Conservation (phyloP, 2,329 filamentous ascomycete genomes). For the Monosporascus sp. region DNA sequence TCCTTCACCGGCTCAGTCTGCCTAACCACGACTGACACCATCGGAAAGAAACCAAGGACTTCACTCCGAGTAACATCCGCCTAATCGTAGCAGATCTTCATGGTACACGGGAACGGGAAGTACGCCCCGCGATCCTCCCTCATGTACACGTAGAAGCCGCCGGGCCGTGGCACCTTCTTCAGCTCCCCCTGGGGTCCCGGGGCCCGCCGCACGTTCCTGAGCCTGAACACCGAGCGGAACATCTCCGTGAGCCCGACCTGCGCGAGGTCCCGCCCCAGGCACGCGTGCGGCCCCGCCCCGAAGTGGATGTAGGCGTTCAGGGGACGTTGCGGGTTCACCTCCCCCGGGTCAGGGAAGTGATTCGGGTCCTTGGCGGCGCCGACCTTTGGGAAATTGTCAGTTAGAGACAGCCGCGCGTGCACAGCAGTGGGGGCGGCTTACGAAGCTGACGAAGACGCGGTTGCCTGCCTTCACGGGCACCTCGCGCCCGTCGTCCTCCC, state of each 20-base stretch:
- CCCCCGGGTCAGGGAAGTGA: constrained; percentile 57
- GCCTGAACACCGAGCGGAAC: constrained; percentile 59
- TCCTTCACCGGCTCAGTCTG: neutral
- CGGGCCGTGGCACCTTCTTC: constrained; percentile 56
- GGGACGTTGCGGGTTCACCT: constrained; percentile 59
- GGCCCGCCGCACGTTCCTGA: constrained; percentile 56
- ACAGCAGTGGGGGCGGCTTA: constrained; percentile 24
- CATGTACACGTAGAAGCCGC: constrained; percentile 57
- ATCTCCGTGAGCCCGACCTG: constrained; percentile 62
- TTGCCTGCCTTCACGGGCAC: constrained; percentile 51
- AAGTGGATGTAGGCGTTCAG: constrained; percentile 62
- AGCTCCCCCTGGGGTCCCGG: constrained; percentile 61
- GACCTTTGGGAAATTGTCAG: constrained; percentile 19
- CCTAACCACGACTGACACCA: neutral
- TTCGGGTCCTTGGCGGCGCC: constrained; percentile 50
- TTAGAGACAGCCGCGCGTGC: no score
- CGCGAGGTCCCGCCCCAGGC: constrained; percentile 56
- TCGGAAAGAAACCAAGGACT: neutral
- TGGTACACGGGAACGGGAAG: constrained; percentile 38
- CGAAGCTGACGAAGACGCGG: constrained; percentile 60
- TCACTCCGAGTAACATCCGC: neutral
- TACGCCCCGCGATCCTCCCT: constrained; percentile 59
- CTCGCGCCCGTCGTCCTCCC: constrained; percentile 47
- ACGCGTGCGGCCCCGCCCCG: constrained; percentile 57
- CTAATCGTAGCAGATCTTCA: constrained; percentile 28